Conservation (phyloP, 73 alveolate genomes). For the Halteria grandinella region DNA sequence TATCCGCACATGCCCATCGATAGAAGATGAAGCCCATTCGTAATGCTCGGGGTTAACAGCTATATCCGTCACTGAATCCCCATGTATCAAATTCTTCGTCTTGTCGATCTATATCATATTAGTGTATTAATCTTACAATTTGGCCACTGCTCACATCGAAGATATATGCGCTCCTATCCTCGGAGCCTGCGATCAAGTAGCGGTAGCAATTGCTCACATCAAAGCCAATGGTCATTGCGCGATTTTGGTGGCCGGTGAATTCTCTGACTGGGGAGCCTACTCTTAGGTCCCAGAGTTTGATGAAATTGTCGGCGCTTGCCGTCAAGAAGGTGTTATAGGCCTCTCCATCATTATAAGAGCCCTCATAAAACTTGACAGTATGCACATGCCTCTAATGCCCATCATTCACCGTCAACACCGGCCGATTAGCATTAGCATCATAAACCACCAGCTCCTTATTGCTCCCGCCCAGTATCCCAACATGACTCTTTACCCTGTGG, state of each 20-base stretch:
- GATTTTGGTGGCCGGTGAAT: constrained; percentile 44
- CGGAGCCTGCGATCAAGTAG: constrained; percentile 72
- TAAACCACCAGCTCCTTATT: constrained; percentile 68
- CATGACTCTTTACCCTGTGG: constrained; percentile 20
- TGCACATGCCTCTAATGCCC: constrained; percentile 66
- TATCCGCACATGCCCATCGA: constrained; percentile 63
- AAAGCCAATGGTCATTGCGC: constrained; percentile 55
- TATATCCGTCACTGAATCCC: constrained; percentile 64
- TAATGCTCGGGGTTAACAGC: constrained; percentile 46
- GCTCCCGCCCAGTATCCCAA: constrained; percentile 67
- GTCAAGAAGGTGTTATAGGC: constrained; percentile 63
- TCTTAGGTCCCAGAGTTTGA: constrained; percentile 71
- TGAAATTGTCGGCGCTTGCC: constrained; percentile 65
- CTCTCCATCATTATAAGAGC: constrained; percentile 52
- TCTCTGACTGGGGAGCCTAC: constrained; percentile 60
- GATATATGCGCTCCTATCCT: constrained; percentile 70
- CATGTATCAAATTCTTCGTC: constrained; percentile 62
- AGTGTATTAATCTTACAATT: background rate
- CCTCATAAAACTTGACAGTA: constrained; percentile 68
- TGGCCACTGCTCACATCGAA: constrained; percentile 65
- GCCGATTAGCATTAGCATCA: constrained; percentile 64
- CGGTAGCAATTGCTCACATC: constrained; percentile 43
- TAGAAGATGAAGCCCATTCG: constrained; percentile 72
- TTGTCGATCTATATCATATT: constrained; percentile 10
- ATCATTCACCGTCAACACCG: constrained; percentile 47